Conservation (phyloP, 2,329 filamentous ascomycete genomes). For the Botryotinia convoluta region DNA sequence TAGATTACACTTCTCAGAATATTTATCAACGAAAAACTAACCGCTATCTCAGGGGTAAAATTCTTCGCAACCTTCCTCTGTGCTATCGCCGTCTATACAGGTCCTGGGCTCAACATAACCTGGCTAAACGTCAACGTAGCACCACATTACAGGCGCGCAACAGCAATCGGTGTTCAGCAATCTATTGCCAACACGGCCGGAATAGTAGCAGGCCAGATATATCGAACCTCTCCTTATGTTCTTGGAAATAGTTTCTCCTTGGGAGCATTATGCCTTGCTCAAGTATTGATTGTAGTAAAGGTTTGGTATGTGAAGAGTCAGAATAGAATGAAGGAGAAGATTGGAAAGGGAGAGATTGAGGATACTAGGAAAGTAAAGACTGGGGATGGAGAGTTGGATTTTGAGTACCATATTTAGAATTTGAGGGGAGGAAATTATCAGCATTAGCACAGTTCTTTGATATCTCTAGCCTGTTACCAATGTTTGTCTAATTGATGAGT, state of each 20-base stretch:
- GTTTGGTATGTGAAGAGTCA: constrained; percentile 45
- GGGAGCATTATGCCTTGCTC: constrained; percentile 24
- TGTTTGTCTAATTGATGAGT: background rate
- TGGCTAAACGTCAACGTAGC: constrained; percentile 49
- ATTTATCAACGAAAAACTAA: background rate
- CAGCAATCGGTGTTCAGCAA: constrained; percentile 47
- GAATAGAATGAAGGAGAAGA: constrained; percentile 43
- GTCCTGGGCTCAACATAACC: constrained; percentile 47
- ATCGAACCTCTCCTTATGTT: constrained; percentile 29
- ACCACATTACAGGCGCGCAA: constrained; percentile 47
- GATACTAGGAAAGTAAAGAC: constrained; percentile 47
- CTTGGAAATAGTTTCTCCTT: constrained; percentile 30
- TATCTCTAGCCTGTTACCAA: background rate
- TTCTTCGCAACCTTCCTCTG: constrained; percentile 51
- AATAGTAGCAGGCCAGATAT: constrained; percentile 40
- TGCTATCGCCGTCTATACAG: constrained; percentile 48
- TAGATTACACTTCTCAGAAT: background rate
- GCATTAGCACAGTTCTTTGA: background rate
- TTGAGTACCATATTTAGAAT: constrained; percentile 45
- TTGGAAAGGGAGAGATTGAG: constrained; percentile 43
- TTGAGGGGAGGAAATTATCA: background rate
- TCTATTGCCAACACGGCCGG: constrained; percentile 48
- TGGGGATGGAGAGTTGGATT: constrained; percentile 48
- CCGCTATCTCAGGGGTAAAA: constrained; percentile 31
- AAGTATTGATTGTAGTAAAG: constrained; percentile 41